Evolutionary conservation across 225 moss, liverwort and hornwort species (phyloP), one percentile per base, ranked within the genome.

Genomic region (Asterella californica): DNA sequence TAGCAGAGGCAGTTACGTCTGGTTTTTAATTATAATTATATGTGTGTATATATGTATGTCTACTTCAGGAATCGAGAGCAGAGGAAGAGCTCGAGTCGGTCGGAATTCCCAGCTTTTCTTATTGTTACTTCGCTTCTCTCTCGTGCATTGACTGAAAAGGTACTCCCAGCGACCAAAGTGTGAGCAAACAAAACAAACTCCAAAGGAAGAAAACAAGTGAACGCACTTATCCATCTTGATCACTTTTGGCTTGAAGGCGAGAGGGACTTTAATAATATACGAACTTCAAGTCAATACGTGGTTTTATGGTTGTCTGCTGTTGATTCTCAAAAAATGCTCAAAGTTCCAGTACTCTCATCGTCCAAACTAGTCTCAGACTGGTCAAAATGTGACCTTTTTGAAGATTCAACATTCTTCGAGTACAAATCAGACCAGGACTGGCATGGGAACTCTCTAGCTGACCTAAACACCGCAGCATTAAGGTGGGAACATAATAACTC

Each of bases 401-500:
- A 10, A 61, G 61, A 61, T 61, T 61, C 61, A 61, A n/a, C 25
- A n/a, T 61, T 6, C 61, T 61, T 61, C 61, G 22, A 61, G 61
- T 61, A 61, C 61, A 61, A 61, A 27, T 61, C 61, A 61, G 25
- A 61, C n/a, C n/a, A n/a, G n/a, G n/a, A 61, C 61, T 61, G 61
- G 27, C n/a, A 61, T 25, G 61, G 5, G 52, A 52, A 3, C 27
- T 61, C 27, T 61, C 8, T 59, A 59, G 59, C 59, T 61, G n/a
- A 61, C 61, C 61, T 61, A 61, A 52, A 61, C 10, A 21, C n/a
- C n/a, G 25, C 61, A 61, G 27, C 25, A 61, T 25, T 61, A 27
- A 52, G 52, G 12, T 52, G 61, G 61, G 61, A 27, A 27, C 61
- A 61, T 61, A 61, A 61, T 61, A 61, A 2, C 61, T 61, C 61